Conservation (phyloP, 441 rosid genomes). For the Populus hybrid region DNA sequence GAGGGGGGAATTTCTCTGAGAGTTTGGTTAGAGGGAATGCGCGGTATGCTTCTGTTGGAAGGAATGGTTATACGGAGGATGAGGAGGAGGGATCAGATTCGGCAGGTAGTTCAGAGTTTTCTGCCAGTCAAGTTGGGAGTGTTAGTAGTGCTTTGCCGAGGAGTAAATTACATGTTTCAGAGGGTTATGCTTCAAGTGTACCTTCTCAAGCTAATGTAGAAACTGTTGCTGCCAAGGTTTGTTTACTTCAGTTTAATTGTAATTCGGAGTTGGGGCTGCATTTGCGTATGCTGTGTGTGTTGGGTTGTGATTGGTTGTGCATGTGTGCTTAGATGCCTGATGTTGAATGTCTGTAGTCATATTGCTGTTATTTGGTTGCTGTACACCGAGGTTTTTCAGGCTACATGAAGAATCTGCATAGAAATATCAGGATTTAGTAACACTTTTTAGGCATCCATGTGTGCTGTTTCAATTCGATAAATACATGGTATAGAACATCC, state of each 20-base stretch:
- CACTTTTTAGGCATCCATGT: neutral
- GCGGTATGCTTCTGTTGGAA: slow-evolving; percentile 31
- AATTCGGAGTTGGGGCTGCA: slow-evolving; percentile 3
- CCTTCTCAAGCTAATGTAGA: slow-evolving; percentile 39
- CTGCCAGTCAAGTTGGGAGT: slow-evolving; percentile 60
- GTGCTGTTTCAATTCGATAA: neutral
- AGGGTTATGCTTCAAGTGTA: slow-evolving; percentile 58
- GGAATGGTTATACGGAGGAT: slow-evolving; percentile 46
- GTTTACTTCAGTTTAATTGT: slow-evolving; percentile 14
- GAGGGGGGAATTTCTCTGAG: slow-evolving; percentile 37
- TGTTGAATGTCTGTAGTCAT: neutral
- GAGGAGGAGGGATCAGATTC: slow-evolving; percentile 85
- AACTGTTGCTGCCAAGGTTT: slow-evolving; percentile 49
- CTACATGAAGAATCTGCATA: neutral
- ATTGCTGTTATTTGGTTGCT: neutral
- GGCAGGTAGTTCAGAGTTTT: slow-evolving; percentile 81
- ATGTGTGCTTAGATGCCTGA: neutral
- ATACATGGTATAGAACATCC: neutral
- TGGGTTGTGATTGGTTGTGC: neutral
- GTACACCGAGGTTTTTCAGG: neutral
- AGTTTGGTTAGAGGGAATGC: slow-evolving; percentile 35
- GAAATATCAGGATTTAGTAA: neutral
- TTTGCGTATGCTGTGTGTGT: neutral
- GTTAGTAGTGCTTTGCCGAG: slow-evolving; percentile 38
- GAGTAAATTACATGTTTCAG: slow-evolving; percentile 31